phyloP scores from a whole-genome alignment of 306 rosid species.

The Prosopis cineraria region DNA sequence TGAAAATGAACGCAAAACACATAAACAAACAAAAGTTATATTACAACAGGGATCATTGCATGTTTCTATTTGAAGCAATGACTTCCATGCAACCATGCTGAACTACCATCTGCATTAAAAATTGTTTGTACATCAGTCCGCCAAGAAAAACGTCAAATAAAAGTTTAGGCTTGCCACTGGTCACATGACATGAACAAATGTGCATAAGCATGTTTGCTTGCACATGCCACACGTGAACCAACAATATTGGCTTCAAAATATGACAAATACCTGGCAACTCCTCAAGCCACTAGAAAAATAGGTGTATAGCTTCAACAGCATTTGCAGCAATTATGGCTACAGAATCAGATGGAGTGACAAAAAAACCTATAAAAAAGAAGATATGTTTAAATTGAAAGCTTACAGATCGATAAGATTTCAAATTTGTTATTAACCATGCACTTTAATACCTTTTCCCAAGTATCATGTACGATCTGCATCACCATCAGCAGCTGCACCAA shows the following conservation, averaged over 20 bases:
- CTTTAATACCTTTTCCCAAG: slow-evolving; percentile 89
- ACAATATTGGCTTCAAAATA: slow-evolving; percentile 8
- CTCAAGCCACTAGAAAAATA: slow-evolving; percentile 92
- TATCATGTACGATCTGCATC: slow-evolving; percentile 99
- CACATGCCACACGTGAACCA: not conserved
- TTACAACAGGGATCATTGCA: not conserved
- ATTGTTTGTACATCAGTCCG: not conserved
- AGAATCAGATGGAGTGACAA: slow-evolving; percentile 98
- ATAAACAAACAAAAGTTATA: not conserved
- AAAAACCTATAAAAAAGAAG: slow-evolving; percentile 59
- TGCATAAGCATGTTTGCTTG: not conserved
- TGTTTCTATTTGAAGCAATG: not conserved
- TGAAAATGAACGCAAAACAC: not conserved
- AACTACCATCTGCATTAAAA: not conserved
- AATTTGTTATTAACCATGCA: not conserved
- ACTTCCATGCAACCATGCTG: not conserved
- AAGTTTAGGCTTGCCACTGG: not conserved
- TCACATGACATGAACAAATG: not conserved
- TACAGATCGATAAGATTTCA: slow-evolving; percentile 11
- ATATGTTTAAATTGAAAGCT: slow-evolving; percentile 10
- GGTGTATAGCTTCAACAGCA: slow-evolving; percentile 94
- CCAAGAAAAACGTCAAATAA: not conserved
- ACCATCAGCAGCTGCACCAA: slow-evolving; percentile 99
- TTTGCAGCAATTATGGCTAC: slow-evolving; percentile 99
- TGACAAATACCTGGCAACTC: slow-evolving; percentile 85